These are phyloP conservation scores for Vitis rupestris DNA, from an alignment of 164 flowering plant genomes.

Conservation along the genomic window DNA sequence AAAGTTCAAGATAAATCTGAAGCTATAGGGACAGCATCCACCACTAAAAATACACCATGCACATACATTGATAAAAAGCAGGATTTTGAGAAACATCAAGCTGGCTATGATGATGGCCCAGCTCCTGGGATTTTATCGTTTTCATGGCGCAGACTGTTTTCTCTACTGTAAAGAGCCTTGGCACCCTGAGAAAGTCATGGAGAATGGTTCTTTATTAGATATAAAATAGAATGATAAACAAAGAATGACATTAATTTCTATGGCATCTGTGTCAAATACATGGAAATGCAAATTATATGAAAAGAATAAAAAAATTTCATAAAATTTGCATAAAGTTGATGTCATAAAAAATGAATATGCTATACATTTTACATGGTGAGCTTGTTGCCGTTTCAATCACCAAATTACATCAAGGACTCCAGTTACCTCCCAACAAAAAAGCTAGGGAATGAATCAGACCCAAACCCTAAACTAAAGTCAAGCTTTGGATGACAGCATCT, in stretches of 20 bases:
- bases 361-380: too few relatives aligned
- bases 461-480: neutral
- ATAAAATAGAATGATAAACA: neutral
- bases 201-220: neutral
- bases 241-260: neutral
- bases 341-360: too few relatives aligned
- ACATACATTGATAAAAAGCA: neutral
- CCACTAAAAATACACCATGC: neutral
- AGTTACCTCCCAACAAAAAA: neutral
- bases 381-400: too few relatives aligned
- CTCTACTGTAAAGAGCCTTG: constrained; percentile 61
- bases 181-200: constrained; percentile 63
- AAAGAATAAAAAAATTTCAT: too few relatives aligned
- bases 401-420: neutral
- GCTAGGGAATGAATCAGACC: neutral
- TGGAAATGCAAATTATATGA: neutral
- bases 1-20: neutral
- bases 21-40: neutral
- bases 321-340: too few relatives aligned
- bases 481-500: too few relatives aligned
- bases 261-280: too few relatives aligned
- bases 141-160: constrained; percentile 65
- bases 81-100: neutral
- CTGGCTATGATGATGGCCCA: constrained; percentile 5
- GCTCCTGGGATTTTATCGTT: constrained; percentile 3